These are phyloP conservation scores for Rhododendron ovatum DNA, from an alignment of 148 eudicot species.

Conservation along the genomic window DNA sequence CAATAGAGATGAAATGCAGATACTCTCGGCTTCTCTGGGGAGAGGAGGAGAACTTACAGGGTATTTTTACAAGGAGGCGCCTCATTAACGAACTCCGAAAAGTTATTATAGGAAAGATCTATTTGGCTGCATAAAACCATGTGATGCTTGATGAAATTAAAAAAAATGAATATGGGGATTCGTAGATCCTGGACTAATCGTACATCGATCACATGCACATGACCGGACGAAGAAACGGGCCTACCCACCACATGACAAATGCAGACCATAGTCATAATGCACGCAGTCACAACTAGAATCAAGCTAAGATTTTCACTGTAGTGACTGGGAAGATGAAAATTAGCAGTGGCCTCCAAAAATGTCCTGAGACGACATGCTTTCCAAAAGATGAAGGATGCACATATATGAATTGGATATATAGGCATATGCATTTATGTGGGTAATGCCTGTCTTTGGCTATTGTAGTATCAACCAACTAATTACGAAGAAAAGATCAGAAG, in stretches of 20 bases:
- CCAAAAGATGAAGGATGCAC: background rate
- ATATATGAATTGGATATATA: background rate
- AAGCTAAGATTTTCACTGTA: too few relatives aligned
- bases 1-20: background rate
- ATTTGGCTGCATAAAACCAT: constrained; percentile 26
- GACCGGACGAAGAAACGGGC: background rate
- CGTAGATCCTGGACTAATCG: background rate
- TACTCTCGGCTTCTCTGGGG: background rate
- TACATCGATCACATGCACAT: background rate
- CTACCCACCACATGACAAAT: background rate
- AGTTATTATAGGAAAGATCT: constrained; percentile 66
- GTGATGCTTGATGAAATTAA: background rate
- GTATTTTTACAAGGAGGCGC: constrained; percentile 31
- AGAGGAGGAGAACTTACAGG: constrained; percentile 25
- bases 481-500: background rate
- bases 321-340: background rate
- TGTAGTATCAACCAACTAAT: background rate
- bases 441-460: background rate
- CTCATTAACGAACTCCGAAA: constrained; percentile 19
- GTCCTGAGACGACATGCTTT: background rate
- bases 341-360: background rate
- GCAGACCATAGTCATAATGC: background rate
- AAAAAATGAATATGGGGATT: background rate
- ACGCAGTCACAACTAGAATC: background rate
- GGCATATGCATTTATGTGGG: too few relatives aligned